A percentile compares a stretch with the other conserved stretches of the same genome.
Conservation (phyloP, 805 yeast genomes). For the Maudiozyma serrabonitensis region DNA sequence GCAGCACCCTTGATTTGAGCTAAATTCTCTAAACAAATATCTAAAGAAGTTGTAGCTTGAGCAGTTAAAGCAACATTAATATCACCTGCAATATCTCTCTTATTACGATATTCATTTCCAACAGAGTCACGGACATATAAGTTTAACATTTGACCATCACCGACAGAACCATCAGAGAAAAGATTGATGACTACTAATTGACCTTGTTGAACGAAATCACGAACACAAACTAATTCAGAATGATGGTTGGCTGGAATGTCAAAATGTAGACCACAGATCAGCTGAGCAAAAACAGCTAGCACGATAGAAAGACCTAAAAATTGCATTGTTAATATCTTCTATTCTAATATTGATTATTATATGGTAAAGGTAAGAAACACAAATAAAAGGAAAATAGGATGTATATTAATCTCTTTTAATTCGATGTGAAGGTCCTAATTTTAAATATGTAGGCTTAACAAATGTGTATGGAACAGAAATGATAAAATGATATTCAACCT, state of each 20-base stretch:
- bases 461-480: too few species aligned
- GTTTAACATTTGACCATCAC: slow-evolving; percentile 80
- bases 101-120: slow-evolving; percentile 78
- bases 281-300: not conserved
- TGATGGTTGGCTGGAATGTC: slow-evolving; percentile 41
- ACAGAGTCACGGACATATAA: slow-evolving; percentile 61
- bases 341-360: too few species aligned
- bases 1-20: slow-evolving; percentile 27
- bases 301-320: slow-evolving; percentile 30
- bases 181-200: slow-evolving; percentile 82
- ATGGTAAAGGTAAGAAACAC: too few species aligned
- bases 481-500: too few species aligned
- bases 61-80: slow-evolving; percentile 77
- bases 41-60: slow-evolving; percentile 74
- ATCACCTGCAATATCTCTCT: slow-evolving; percentile 64
- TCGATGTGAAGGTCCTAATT: too few species aligned
- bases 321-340: slow-evolving; percentile 40
- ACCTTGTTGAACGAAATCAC: slow-evolving; percentile 81
- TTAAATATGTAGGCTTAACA: too few species aligned
- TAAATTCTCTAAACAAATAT: slow-evolving; percentile 78
- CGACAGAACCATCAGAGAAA: slow-evolving; percentile 59
- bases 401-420: too few species aligned
- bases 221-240: slow-evolving; percentile 66
- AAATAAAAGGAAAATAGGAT: too few species aligned
- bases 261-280: slow-evolving; percentile 36